A percentile compares a stretch with the other conserved stretches of the same genome.
phyloP scores from a whole-genome alignment of 108 stramenopile genomes.

The Cylindrotheca closterium region DNA sequence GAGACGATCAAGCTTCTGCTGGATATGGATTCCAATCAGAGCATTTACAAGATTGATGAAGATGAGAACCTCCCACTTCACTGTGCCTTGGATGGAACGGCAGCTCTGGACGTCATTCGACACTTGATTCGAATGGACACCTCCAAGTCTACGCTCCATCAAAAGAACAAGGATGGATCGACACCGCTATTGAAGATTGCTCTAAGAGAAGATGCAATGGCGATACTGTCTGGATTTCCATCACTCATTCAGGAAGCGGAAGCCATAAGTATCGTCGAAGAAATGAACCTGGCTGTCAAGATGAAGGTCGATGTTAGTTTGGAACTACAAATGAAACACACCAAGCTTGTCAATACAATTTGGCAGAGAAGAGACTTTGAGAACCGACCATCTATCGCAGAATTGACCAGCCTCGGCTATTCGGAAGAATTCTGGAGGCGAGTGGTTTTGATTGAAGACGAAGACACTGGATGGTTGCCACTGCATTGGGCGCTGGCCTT shows the following conservation, averaged over 20 bases:
- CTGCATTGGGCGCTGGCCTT: background rate
- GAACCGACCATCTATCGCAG: background rate
- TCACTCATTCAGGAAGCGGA: background rate
- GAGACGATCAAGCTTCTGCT: background rate
- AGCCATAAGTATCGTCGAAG: background rate
- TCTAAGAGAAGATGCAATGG: background rate
- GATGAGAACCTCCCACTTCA: background rate
- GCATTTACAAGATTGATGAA: background rate
- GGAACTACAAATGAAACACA: background rate
- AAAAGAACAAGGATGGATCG: slow-evolving; percentile 7
- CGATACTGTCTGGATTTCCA: background rate
- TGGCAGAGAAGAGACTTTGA: background rate
- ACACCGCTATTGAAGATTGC: slow-evolving; percentile 2
- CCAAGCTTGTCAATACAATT: background rate
- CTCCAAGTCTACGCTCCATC: background rate
- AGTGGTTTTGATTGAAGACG: background rate
- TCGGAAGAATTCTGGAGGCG: background rate
- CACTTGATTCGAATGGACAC: background rate
- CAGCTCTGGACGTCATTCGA: background rate
- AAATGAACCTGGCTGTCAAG: background rate
- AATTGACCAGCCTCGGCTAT: background rate
- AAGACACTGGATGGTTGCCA: background rate
- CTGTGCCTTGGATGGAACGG: background rate
- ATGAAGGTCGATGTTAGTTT: background rate
- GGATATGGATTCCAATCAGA: background rate